Evolutionary conservation across 371 early-diverging fungal species (phyloP), one percentile per base, ranked within the genome.

Genomic region (Lichtheimia corymbifera): DNA sequence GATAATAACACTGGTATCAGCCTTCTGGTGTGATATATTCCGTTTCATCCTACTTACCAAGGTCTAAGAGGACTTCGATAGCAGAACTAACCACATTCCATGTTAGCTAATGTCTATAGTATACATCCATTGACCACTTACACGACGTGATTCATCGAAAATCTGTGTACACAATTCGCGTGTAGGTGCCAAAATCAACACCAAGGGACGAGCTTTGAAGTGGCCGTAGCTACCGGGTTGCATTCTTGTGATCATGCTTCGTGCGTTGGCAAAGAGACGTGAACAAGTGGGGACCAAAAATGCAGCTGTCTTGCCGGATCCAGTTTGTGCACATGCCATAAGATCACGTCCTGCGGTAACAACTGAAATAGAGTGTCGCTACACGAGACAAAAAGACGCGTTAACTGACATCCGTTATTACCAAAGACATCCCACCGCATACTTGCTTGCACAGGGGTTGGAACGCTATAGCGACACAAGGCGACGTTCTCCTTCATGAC

Each of bases 271-370:
- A 49, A 80, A 77, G 15, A 80, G 62, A 13, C 64, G 57, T n/a
- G 76, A 75, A 14, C 70, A 66, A 18, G 79, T 77, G 1, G 91
- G 91, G 1, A 90, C 66, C 18, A 90, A 61, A 70, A 85, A 92
- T 2, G 89, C 86, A 30, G 88, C 84, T 6, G 92, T 91, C 65
- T 92, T 77, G 61, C 78, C 78, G 24, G 97, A 95, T 53, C 93
- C 92, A 12, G 93, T 94, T 28, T 92, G 93, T 4, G 93, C 93
- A 61, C 89, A 89, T 0, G 88, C 90, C 80, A 93, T 85, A 40
- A 93, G 52, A 64, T 91, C 90, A 15, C 85, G 75, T n/a, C 86
- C 86, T 4, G 74, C 72, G 18, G 80, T 66, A 18, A 91, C 70
- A 42, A 89, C 77, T 4, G 91, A 86, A 27, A 93, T 84, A 17